Percentiles rank a stretch among this genome's conserved stretches.
Conservation (phyloP, 2,329 filamentous ascomycete genomes). For the Talaromyces pinophilus region DNA sequence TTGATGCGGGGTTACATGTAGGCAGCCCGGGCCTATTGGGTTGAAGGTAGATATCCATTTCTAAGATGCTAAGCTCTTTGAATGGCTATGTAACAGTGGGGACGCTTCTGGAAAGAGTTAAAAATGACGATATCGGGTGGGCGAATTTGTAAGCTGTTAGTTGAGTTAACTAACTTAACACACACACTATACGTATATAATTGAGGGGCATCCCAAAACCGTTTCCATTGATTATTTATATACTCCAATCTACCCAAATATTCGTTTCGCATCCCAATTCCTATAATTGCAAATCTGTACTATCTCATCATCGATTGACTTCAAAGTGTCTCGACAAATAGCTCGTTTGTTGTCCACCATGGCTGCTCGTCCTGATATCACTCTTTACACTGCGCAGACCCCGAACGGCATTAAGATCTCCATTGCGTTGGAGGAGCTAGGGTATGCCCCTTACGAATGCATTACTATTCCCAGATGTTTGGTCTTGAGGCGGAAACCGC, state of each 20-base stretch:
- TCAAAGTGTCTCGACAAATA: constrained; percentile 16
- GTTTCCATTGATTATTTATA: neutral
- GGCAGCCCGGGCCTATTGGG: neutral
- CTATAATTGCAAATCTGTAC: neutral
- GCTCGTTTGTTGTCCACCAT: constrained; percentile 29
- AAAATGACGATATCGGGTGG: constrained; percentile 4
- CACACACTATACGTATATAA: neutral
- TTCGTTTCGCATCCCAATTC: neutral
- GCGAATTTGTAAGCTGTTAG: constrained; percentile 7
- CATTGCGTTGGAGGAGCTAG: constrained; percentile 82
- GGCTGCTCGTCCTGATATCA: constrained; percentile 61
- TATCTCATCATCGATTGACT: neutral
- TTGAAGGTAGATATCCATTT: neutral
- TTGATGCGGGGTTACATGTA: neutral
- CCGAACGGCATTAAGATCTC: constrained; percentile 90
- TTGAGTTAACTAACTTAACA: neutral
- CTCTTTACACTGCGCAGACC: constrained; percentile 78
- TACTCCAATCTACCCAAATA: neutral
- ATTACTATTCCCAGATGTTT: neutral
- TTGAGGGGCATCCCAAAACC: neutral
- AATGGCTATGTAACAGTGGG: neutral
- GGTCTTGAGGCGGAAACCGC: neutral
- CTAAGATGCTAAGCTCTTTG: neutral
- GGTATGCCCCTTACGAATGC: constrained; percentile 37
- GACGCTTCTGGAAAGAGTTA: neutral